Base-by-base conservation (phyloP, 2,329 filamentous ascomycete genomes). In the Paecilomyces niveus region DNA sequence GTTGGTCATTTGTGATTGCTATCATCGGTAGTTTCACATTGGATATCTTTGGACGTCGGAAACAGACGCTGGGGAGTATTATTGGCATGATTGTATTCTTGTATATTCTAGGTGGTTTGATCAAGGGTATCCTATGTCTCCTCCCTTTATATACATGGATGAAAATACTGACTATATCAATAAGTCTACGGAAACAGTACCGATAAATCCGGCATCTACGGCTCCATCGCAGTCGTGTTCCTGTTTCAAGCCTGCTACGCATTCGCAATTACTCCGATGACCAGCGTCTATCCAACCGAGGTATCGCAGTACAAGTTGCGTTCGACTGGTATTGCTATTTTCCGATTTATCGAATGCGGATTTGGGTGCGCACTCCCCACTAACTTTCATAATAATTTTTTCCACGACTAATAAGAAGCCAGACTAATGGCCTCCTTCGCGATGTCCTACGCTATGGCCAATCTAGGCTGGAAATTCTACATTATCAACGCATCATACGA, bases 151-250 rank as follows among this genome's bases (percentile, higher is more conserved):
- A 26, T 26, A 26, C 24, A 26, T 3, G 24, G 24, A 26, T 26
- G 24, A 26, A 21, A 39, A 49, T 45, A 45, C 22, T 55, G 35
- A 45, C 31, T 13, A 8, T 3, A 15, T 15, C 10, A 22, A 21
- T 6, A 21, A 55, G 66, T 63, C 1, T 76, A 74, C 54, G 72
- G 75, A 11, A 63, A 67, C 56, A 74, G 71, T 33, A 70, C 65
- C 1, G 70, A 77, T 59, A 69, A 65, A 6, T 71, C 74, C 5
- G 76, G 70, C 18, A 70, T 78, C 22, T 80, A 78, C 57, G 73
- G 73, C 22, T 75, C 73, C 1, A 72, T 74, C 21, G 70, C 70
- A 0, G 61, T 70, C 7, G 69, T 73, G 13, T 74, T 73, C 58
- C 61, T 74, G 7, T 74, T 72, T 60, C 70, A 71, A 29, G 72